Evolutionary conservation across 1,139 yeast genomes (phyloP), one percentile per base, ranked within the genome.

Genomic region (Wickerhamomyces sp.): DNA sequence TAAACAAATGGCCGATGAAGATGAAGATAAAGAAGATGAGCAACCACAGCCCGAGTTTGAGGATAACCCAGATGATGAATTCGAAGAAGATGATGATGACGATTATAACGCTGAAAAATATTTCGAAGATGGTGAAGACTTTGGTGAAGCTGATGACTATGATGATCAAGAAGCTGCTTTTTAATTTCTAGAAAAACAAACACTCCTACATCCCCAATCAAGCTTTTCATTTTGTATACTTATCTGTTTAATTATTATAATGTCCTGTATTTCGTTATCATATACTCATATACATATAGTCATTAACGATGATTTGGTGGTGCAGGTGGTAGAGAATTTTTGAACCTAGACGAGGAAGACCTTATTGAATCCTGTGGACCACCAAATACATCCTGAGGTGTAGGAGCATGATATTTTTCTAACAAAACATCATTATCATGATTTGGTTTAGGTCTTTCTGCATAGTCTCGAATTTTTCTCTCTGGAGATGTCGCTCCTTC

Each of bases 111-210:
- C 87, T 34, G 95, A 86, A 56, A 76, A 74, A 46, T 76, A 76
- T 49, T 75, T 76, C 50, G 78, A 76, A 42, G 80, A 74, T 51
- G 78, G 78, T 41, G 74, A 68, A 37, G 71, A 64, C 31, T 65
- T 60, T 39, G 72, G 65, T 17, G 74, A 64, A 35, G 79, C 69
- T 20, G 81, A 74, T 42, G 81, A 68, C 35, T 89, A 80, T 44
- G 88, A 82, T 46, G 95, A 72, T 37, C 78, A 73, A 36, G 83
- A 75, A 48, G 90, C 90, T 18, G 90, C 88, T 3, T 83, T 82
- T 51, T 83, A 60, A 55, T 16, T 9, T n/a, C n/a, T n/a, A n/a
- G n/a, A n/a, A n/a, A n/a, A n/a, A n/a, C n/a, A n/a, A n/a, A n/a
- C n/a, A 36, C 16, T 6, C 16, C 25, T 15, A 5, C 5, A 21